Evolutionary conservation across 768 basidiomycete species (phyloP).

Genomic region (Trametes cinnabarina): DNA sequence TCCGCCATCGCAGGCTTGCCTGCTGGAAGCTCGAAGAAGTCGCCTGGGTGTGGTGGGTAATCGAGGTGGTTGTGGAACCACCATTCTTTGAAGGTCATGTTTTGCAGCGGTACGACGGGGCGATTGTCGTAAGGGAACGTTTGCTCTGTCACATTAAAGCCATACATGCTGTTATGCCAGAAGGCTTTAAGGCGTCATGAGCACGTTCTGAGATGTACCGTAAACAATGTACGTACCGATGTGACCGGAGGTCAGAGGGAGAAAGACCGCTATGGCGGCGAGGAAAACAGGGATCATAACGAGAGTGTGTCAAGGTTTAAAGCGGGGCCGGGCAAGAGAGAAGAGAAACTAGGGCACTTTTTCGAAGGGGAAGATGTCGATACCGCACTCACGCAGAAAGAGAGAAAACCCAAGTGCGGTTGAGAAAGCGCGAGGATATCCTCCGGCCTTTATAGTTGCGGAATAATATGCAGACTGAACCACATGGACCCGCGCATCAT

Average conservation of each 20-base stretch:
- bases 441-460: not conserved
- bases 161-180: slow-evolving; percentile 59
- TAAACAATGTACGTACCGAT: slow-evolving; percentile 6
- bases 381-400: slow-evolving; percentile 1
- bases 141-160: slow-evolving; percentile 61
- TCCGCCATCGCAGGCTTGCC: slow-evolving; percentile 53
- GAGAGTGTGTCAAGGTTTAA: slow-evolving; percentile 2
- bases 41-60: slow-evolving; percentile 53
- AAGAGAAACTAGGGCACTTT: not conserved
- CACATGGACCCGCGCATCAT: not conserved
- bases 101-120: slow-evolving; percentile 44
- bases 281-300: slow-evolving; percentile 13
- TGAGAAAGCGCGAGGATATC: not conserved
- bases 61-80: slow-evolving; percentile 66
- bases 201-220: not conserved
- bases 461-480: slow-evolving; percentile 1
- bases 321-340: not conserved
- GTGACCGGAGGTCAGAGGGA: slow-evolving; percentile 18
- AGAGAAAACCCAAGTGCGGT: not conserved
- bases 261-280: slow-evolving; percentile 10
- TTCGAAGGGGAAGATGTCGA: not conserved
- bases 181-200: slow-evolving; percentile 34
- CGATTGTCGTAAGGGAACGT: slow-evolving; percentile 65
- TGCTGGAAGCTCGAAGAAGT: slow-evolving; percentile 60
- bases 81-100: slow-evolving; percentile 43